A percentile compares a stretch with the other conserved stretches of the same genome.
Conservation (phyloP, 345 rosid genomes). For the Heritiera littoralis region DNA sequence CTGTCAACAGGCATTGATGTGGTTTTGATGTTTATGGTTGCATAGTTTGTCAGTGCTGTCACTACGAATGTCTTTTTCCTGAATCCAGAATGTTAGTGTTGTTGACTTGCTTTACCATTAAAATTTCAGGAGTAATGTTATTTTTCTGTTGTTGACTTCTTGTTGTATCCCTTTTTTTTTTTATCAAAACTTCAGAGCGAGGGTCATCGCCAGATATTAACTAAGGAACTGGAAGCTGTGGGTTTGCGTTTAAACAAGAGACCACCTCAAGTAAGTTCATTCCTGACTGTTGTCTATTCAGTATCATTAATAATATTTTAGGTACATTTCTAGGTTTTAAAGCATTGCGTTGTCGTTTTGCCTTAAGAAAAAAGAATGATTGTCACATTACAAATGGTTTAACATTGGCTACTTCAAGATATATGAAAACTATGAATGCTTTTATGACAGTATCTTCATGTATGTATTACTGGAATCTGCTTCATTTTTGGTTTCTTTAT, state of each 20-base stretch:
- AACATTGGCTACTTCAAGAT: background rate
- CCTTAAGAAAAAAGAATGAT: background rate
- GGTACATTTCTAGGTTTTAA: background rate
- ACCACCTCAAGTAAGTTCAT: conserved; percentile 83
- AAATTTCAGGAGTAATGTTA: background rate
- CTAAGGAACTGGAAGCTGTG: conserved; percentile 92
- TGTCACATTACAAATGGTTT: background rate
- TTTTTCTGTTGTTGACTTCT: background rate
- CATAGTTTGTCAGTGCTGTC: background rate
- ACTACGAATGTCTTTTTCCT: background rate
- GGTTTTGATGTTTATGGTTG: background rate
- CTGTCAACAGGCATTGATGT: background rate
- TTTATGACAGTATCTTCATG: background rate
- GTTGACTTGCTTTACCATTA: background rate
- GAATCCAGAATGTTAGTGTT: background rate
- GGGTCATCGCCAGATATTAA: conserved; percentile 97
- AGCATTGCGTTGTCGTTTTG: background rate
- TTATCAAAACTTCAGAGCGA: conserved; percentile 63
- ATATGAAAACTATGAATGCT: no score
- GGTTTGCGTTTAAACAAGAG: conserved; percentile 96
- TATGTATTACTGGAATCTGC: background rate
- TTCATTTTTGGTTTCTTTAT: conserved; percentile 29
- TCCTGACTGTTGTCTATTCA: conserved; percentile 1
- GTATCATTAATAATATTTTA: background rate
- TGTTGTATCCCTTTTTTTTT: background rate